These are phyloP conservation scores for Castanea crenata DNA, from an alignment of 306 rosid species.

Conservation along the genomic window DNA sequence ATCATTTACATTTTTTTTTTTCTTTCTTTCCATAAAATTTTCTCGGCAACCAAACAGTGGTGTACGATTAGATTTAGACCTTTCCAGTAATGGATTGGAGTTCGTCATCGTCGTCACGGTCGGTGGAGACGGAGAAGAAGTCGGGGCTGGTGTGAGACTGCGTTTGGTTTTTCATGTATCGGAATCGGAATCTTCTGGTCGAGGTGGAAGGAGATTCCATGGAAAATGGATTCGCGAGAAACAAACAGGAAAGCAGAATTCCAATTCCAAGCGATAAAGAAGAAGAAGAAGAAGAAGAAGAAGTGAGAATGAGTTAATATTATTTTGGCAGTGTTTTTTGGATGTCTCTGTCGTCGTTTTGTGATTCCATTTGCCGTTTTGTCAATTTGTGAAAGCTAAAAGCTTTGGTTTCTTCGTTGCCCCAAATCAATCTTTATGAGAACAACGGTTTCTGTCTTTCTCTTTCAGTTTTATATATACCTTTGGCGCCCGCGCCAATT, in stretches of 20 bases:
- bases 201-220: constrained; percentile 55
- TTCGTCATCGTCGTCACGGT: constrained; percentile 40
- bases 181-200: constrained; percentile 51
- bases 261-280: too few species aligned
- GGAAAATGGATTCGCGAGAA: constrained; percentile 7
- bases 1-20: background rate
- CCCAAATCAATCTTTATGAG: too few species aligned
- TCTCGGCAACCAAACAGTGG: background rate
- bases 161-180: constrained; percentile 39
- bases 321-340: background rate
- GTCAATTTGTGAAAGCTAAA: background rate
- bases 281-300: too few species aligned
- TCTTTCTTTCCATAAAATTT: background rate
- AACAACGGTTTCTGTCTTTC: too few species aligned
- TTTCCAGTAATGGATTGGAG: constrained; percentile 73
- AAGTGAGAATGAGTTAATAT: too few species aligned
- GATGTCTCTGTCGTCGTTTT: constrained; percentile 26
- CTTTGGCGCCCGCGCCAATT: too few species aligned
- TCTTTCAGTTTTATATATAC: too few species aligned
- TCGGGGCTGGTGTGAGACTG: constrained; percentile 44
- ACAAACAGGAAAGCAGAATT: background rate
- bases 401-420: constrained; percentile 46
- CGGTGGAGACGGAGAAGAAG: constrained; percentile 37
- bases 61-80: constrained; percentile 18
- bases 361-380: constrained; percentile 3